Evolutionary conservation across 768 basidiomycete genomes (phyloP), one percentile per base, ranked within the genome.

Genomic region (Obba rivulosa): DNA sequence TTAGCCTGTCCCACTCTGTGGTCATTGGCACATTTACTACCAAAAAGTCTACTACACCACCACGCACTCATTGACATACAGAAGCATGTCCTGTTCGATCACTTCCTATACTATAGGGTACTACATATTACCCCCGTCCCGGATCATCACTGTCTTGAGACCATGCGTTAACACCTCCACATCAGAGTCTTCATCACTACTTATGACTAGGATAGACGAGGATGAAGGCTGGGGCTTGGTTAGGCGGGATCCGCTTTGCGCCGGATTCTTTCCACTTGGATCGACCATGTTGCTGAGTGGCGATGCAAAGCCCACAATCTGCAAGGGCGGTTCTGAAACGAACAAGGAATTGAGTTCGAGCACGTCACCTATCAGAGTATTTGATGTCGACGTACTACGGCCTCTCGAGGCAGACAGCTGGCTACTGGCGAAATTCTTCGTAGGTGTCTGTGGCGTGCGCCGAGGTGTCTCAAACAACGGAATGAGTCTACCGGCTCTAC

Each of bases 401-500:
- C 47, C 46, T 34, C 47, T 52, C 14, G 39, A 41, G 17, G 57
- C 46, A n/a, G 57, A 52, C 45, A 53, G 50, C 25, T 48, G 51
- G 43, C 57, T 53, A 41, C 48, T 50, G 11, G 51, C 46, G 36
- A 48, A 45, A 17, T 50, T 69, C 48, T 68, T 69, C 3, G 28
- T 13, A 22, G 71, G 64, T 8, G 64, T 63, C 53, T 46, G 67
- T 44, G 57, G 61, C 3, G 63, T 56, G 36, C 65, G 69, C 18
- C 36, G 34, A 10, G 17, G 7, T 38, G 72, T 66, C 17, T 61
- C 57, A 61, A 87, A 87, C 18, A 80, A 66, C 10, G 86, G 79
- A 10, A 75, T 56, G 8, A 88, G 73, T 45, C 63, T 72, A 7
- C 86, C 85, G 39, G 65, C 69, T 59, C 74, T 78, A 58, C 87